Base-by-base conservation (phyloP, 2,329 filamentous ascomycete genomes). In the Stromatinia cepivora region DNA sequence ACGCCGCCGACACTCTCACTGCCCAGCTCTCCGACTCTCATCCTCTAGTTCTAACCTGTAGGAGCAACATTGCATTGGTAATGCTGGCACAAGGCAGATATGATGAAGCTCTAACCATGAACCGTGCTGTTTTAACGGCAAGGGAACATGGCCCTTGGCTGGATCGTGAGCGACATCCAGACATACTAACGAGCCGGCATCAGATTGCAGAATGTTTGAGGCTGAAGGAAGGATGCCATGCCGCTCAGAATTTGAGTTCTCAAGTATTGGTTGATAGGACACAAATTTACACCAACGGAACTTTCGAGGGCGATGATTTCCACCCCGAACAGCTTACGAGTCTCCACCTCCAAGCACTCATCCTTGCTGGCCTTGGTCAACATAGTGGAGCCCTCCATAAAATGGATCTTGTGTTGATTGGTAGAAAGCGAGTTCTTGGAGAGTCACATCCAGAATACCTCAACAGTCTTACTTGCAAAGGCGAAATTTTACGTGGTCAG, bases 161-260 rank as follows among this genome's bases (percentile, higher is more conserved):
- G 25, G 72, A 76, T 11, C 54, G 72, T 28, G 69, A 71, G 22
- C 71, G 70, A 25, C 74, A 76, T 63, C 75, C 75, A 1, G 74
- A 76, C 42, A 75, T 73, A n/a, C 58, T 76, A 28, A 74, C 70
- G 10, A 76, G 73, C 52, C 72, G 72, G n/a, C 71, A 76, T 58
- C 72, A 74, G 36, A 69, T 76, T 17, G 72, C 73, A 8, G 71
- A 74, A 66, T 69, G 74, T 17, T 36, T 76, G 5, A 70, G 71
- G 15, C 61, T 71, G 9, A 73, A 72, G 45, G 72, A 72, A 46
- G 73, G 75, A n/a, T 73, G 70, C n/a, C 68, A 71, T 64, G 72
- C 72, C 4, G 75, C 74, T n/a, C 72, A 74, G 48, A 54, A 59
- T 46, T 39, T 76, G n/a, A 75, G 73, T 61, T 71, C 74, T 25